These are phyloP conservation scores for Elsinoe australis DNA, from an alignment of 2,329 filamentous ascomycete species.

Conservation along the genomic window DNA sequence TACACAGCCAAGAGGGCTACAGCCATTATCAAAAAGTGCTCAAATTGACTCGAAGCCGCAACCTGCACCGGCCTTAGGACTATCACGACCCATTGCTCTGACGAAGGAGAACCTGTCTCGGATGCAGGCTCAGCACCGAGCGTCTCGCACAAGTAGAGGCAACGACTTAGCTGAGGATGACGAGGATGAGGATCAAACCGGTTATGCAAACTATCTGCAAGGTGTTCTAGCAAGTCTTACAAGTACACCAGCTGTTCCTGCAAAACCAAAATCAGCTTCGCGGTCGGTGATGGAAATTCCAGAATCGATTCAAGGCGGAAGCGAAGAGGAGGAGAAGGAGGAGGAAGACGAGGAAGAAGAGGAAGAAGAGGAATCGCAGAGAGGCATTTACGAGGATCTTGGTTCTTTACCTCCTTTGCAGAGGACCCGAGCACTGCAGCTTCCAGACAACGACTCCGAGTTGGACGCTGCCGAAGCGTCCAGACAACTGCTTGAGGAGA, in stretches of 20 bases:
- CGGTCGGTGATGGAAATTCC: neutral
- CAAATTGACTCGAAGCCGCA: no score
- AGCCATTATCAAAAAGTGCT: no score
- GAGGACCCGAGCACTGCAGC: neutral
- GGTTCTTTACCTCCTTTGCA: neutral
- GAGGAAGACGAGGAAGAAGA: constrained; percentile 10
- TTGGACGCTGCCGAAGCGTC: neutral
- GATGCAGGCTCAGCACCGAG: constrained; percentile 26
- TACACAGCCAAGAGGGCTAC: no score
- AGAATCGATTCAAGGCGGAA: neutral
- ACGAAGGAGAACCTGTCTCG: constrained; percentile 30
- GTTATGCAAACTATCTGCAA: constrained; percentile 25
- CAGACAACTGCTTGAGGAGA: neutral
- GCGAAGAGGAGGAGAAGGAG: constrained; percentile 11
- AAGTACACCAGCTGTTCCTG: no score
- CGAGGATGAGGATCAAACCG: constrained; percentile 25
- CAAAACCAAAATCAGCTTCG: neutral
- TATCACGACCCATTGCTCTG: constrained; percentile 19
- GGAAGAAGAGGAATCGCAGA: no score
- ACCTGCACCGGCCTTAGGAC: no score
- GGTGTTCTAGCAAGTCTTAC: constrained; percentile 1
- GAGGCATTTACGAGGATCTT: no score
- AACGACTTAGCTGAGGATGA: constrained; percentile 28
- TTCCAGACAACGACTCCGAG: constrained; percentile 7
- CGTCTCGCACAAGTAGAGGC: constrained; percentile 20